A percentile compares a stretch with the other conserved stretches of the same genome.
These are phyloP conservation scores for Sporisorium reilianum DNA, from an alignment of 1,284 basidiomycete genomes.

Conservation along the genomic window DNA sequence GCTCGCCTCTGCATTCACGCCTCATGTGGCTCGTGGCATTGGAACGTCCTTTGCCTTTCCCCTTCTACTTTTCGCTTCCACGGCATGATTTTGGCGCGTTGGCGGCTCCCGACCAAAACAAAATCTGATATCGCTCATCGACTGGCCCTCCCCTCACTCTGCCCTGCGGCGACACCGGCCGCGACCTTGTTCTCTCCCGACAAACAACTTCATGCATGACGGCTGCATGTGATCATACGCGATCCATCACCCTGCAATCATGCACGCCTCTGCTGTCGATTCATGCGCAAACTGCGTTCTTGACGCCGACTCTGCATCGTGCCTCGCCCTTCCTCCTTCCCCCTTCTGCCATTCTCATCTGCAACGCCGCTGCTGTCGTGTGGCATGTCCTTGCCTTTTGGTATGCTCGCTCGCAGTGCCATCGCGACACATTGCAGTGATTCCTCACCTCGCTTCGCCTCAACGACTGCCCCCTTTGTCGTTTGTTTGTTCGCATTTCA, in stretches of 20 bases:
- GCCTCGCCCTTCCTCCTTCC: no score
- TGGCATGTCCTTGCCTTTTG: constrained; percentile 5
- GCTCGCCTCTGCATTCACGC: constrained; percentile 10
- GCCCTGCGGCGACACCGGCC: constrained; percentile 13
- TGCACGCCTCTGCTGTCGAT: constrained; percentile 35
- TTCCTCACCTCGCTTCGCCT: constrained; percentile 10
- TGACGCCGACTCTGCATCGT: neutral
- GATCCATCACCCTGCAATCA: constrained; percentile 16
- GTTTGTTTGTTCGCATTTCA: constrained; percentile 42
- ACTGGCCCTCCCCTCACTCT: constrained; percentile 8
- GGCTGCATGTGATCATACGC: constrained; percentile 17
- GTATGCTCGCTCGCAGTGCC: constrained; percentile 2
- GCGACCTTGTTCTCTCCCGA: constrained; percentile 18
- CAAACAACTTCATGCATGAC: constrained; percentile 34
- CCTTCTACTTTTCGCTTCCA: no score
- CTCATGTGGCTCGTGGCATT: constrained; percentile 25
- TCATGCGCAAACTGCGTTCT: constrained; percentile 16
- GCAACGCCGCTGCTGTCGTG: constrained; percentile 1
- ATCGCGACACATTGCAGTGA: constrained; percentile 7
- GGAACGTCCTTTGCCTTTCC: constrained; percentile 29
- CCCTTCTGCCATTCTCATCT: neutral
- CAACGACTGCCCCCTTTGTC: constrained; percentile 1
- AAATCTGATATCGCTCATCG: constrained; percentile 39
- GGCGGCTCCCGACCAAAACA: constrained; percentile 19
- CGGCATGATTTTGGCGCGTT: constrained; percentile 10